Base-by-base conservation (phyloP, 1,284 basidiomycete species). In the Ganoderma resinaceum region DNA sequence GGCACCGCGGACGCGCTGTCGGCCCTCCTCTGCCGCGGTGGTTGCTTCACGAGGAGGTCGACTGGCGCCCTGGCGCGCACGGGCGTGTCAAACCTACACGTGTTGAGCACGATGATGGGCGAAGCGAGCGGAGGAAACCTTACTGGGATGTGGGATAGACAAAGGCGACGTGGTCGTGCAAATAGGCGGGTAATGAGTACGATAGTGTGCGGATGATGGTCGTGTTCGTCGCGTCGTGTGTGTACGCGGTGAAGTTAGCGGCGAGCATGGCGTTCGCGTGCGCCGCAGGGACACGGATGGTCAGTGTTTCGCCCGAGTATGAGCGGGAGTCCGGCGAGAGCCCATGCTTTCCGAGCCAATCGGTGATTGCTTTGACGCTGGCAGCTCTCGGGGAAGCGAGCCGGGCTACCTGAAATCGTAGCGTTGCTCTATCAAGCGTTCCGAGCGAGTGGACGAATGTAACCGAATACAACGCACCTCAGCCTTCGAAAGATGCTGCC, bases 81-180 rank as follows among this genome's bases (percentile, higher is more conserved):
- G 2, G 42, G 26, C 11, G 20, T 18, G 20, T 46, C 43, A 31
- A 43, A 49, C 18, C 26, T 59, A 33, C n/a, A 59, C 35, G 12
- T 59, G 35, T 14, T 37, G 8, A 37, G 58, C 38, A 26, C 58
- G 58, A 40, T 33, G 31, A 16, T 8, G 6, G 6, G 29, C 11
- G 29, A 55, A 18, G 8, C 37, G 26, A 9, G 7, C 59, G 12
- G 7, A 40, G 38, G 7, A 20, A 33, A 42, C 63, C 65, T 37
- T 67, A 79, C 77, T 75, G 68, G 37, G 74, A 77, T 0, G 80
- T 81, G 1, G 83, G 83, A 66, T 83, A 81, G 12, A 84, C 75
- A 11, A 82, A 73, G 3, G 79, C 74, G 55, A 84, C 69, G 67
- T 82, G 80, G 6, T 75, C 75, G 49, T 77, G 66, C 9, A 84